Conservation (phyloP, 345 rosid genomes). For the Heritiera fomes region DNA sequence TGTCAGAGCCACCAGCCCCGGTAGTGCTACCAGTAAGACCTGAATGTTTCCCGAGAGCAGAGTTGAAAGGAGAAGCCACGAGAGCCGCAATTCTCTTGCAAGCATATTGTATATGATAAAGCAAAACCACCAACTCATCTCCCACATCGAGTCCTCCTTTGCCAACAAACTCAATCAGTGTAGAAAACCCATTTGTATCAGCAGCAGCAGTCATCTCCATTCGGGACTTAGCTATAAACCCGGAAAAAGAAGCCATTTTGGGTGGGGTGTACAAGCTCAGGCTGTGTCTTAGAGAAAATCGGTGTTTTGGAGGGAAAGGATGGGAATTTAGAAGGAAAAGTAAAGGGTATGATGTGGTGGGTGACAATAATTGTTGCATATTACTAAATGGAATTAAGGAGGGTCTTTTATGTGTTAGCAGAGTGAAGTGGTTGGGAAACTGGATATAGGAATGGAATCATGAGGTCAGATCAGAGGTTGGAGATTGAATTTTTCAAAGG, state of each 20-base stretch:
- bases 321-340: constrained; percentile 30
- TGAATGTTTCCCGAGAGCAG: constrained; percentile 53
- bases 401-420: background rate
- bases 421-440: too few relatives aligned
- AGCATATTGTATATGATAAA: constrained; percentile 81
- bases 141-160: constrained; percentile 56
- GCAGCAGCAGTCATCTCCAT: constrained; percentile 24
- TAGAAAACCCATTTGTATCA: constrained; percentile 32
- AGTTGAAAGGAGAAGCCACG: constrained; percentile 85
- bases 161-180: constrained; percentile 57
- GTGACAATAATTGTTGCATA: constrained; percentile 12
- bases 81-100: constrained; percentile 90
- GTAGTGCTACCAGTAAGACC: constrained; percentile 22
- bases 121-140: constrained; percentile 69
- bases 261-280: constrained; percentile 21
- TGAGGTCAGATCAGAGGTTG: background rate
- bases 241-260: constrained; percentile 56
- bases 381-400: background rate
- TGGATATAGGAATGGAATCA: background rate
- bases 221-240: constrained; percentile 45
- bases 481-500: background rate
- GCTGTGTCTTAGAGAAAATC: constrained; percentile 13
- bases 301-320: constrained; percentile 35
- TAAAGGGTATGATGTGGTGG: constrained; percentile 21
- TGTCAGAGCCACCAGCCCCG: constrained; percentile 45